Conservation (phyloP, 495 filamentous ascomycete species). For the Daldinia vernicosa region DNA sequence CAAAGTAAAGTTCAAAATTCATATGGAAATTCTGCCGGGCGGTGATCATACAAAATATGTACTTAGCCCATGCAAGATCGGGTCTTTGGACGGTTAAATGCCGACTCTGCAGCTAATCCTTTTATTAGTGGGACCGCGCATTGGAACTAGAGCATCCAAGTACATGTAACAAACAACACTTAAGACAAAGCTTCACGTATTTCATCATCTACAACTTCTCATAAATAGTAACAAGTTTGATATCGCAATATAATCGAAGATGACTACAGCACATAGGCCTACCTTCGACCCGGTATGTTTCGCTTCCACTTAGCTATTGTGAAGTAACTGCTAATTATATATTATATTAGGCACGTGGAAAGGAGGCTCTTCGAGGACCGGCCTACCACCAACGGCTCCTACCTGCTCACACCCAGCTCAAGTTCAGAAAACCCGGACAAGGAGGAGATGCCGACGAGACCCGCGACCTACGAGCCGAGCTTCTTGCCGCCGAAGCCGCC, state of each 20-base stretch:
- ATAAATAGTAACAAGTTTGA: neutral
- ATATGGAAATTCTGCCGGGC: slow-evolving; percentile 45
- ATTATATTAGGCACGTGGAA: slow-evolving; percentile 77
- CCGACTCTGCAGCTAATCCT: slow-evolving; percentile 24
- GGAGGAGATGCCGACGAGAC: slow-evolving; percentile 81
- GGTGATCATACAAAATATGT: slow-evolving; percentile 29
- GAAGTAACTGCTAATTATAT: slow-evolving; percentile 34
- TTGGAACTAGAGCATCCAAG: slow-evolving; percentile 6
- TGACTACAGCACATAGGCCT: slow-evolving; percentile 86
- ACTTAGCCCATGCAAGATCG: slow-evolving; percentile 34
- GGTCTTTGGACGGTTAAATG: slow-evolving; percentile 16
- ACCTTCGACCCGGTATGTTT: slow-evolving; percentile 87
- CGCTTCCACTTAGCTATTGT: neutral
- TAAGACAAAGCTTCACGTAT: neutral
- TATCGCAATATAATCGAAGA: slow-evolving; percentile 48
- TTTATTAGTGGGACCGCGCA: neutral
- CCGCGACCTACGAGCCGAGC: slow-evolving; percentile 89
- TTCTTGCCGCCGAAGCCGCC: slow-evolving; percentile 85
- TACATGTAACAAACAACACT: slow-evolving; percentile 15
- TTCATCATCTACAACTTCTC: slow-evolving; percentile 13
- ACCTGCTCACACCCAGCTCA: slow-evolving; percentile 90
- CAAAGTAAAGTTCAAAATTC: slow-evolving; percentile 22
- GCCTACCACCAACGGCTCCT: slow-evolving; percentile 97
- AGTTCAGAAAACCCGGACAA: slow-evolving; percentile 88
- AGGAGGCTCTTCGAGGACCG: slow-evolving; percentile 91